Percentiles rank a stretch among this genome's conserved stretches.
Evolutionary conservation across 2,329 filamentous ascomycete species (phyloP).

Genomic region (Cladosporium sp.): DNA sequence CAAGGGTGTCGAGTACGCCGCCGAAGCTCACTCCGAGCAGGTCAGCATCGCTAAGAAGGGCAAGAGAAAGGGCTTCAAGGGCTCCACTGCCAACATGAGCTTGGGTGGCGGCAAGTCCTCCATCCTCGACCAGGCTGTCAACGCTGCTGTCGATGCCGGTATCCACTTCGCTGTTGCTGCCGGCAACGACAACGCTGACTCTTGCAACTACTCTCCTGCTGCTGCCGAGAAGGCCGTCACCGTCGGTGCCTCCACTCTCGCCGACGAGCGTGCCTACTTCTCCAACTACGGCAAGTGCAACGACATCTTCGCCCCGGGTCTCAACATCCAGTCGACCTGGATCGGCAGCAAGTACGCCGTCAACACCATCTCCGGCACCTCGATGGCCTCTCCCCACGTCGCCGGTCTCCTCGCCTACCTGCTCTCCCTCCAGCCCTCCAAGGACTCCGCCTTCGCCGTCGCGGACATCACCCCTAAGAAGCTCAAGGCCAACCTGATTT

Average conservation of each 20-base stretch:
- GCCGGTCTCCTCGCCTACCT: slow-evolving; percentile 96
- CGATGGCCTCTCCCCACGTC: slow-evolving; percentile 97
- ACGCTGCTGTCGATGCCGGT: slow-evolving; percentile 84
- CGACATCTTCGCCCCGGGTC: slow-evolving; percentile 95
- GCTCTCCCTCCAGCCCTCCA: slow-evolving; percentile 86
- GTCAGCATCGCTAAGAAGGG: slow-evolving; percentile 73
- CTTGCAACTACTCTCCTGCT: slow-evolving; percentile 98
- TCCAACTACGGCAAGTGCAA: slow-evolving; percentile 99
- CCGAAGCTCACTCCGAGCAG: slow-evolving; percentile 69
- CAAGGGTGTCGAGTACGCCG: slow-evolving; percentile 95
- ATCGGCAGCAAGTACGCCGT: slow-evolving; percentile 91
- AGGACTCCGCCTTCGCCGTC: slow-evolving; percentile 86
- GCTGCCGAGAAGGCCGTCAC: slow-evolving; percentile 88
- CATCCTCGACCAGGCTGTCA: slow-evolving; percentile 84
- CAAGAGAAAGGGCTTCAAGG: slow-evolving; percentile 96
- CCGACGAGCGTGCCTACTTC: slow-evolving; percentile 97
- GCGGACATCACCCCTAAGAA: slow-evolving; percentile 85
- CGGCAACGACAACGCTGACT: slow-evolving; percentile 97
- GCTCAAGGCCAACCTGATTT: slow-evolving; percentile 83
- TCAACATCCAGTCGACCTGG: slow-evolving; percentile 98
- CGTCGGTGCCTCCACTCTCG: slow-evolving; percentile 87
- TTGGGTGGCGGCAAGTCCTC: slow-evolving; percentile 95
- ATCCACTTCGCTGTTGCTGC: slow-evolving; percentile 97
- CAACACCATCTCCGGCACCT: slow-evolving; percentile 99
- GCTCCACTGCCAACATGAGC: slow-evolving; percentile 98